Evolutionary conservation across 1,284 basidiomycete genomes (phyloP), one percentile per base, ranked within the genome.

Genomic region (Ceratobasidium sp.): DNA sequence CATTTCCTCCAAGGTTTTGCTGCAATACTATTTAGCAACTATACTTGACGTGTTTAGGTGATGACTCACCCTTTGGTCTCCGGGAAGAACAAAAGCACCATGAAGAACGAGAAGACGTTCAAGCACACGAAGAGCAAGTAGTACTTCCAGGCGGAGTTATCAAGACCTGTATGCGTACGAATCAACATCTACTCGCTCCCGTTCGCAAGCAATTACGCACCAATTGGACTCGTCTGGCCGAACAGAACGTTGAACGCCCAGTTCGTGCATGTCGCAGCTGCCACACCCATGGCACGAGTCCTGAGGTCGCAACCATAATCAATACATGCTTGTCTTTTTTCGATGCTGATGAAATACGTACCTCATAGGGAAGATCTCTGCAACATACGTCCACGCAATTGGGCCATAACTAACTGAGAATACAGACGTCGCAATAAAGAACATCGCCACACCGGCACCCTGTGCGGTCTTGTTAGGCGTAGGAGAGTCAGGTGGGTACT

Each of bases 351-450:
- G 5, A 41, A 18, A 21, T n/a, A 32, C 44, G 21, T 54, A 66
- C 63, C 63, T 32, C 63, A 66, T 66, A 21, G 63, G 63, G 63
- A 66, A 66, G 32, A 66, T 66, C 38, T 66, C 63, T 26, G 63
- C 63, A 28, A 66, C 63, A 66, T 46, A 73, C 8, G 72, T 73
- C 72, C 52, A 73, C 44, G 62, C 63, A 32, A 66, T 66, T 9
- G 63, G 63, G 43, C 63, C 63, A 35, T 50, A 49, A 46, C 70
- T 64, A 14, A 73, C 72, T 18, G 13, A 73, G 23, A 62, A 21
- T 13, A 78, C 82, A 84, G 70, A 96, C 84, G 80, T 96, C 92
- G 73, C 95, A 85, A 81, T 95, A 95, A 43, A 86, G 85, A 3
- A 90, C 87, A 69, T 87, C 87, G 55, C 63, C n/a, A 66, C 63